Conservation (phyloP, 768 basidiomycete genomes). For the Rubroboletus pulcherrimus region DNA sequence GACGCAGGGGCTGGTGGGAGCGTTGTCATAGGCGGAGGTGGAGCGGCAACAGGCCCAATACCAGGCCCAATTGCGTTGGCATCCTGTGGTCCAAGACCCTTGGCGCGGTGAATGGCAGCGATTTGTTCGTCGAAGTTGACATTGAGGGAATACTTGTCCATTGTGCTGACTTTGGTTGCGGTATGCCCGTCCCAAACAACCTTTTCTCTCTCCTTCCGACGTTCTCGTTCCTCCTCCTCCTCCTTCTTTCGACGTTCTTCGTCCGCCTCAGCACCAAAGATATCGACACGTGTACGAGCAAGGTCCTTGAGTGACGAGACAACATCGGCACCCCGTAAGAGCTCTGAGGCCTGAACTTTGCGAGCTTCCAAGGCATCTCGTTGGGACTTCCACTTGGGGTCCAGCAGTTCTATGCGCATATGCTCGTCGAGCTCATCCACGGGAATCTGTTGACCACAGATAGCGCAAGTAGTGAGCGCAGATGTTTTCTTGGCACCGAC, state of each 20-base stretch:
- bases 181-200: slow-evolving; percentile 99
- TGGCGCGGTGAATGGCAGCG: slow-evolving; percentile 90
- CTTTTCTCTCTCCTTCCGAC: slow-evolving; percentile 86
- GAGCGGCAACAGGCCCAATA: slow-evolving; percentile 77
- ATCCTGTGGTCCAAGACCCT: slow-evolving; percentile 84
- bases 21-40: slow-evolving; percentile 55
- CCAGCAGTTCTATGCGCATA: slow-evolving; percentile 96
- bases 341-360: slow-evolving; percentile 83
- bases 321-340: slow-evolving; percentile 90
- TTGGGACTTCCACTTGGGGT: slow-evolving; percentile 98
- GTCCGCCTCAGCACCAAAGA: slow-evolving; percentile 92
- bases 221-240: slow-evolving; percentile 80
- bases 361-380: slow-evolving; percentile 85
- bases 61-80: slow-evolving; percentile 80
- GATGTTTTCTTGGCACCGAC: slow-evolving; percentile 61
- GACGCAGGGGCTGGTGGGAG: slow-evolving; percentile 70
- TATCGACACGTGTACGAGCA: slow-evolving; percentile 93
- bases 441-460: slow-evolving; percentile 95
- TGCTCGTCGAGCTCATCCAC: slow-evolving; percentile 96
- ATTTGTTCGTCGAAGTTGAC: slow-evolving; percentile 99
- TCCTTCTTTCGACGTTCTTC: slow-evolving; percentile 85
- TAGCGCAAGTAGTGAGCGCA: slow-evolving; percentile 81
- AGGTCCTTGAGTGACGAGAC: slow-evolving; percentile 90
- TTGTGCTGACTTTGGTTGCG: slow-evolving; percentile 84
- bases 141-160: slow-evolving; percentile 89